These are phyloP conservation scores for Laguncularia racemosa DNA, from an alignment of 345 rosid genomes.

Conservation along the genomic window DNA sequence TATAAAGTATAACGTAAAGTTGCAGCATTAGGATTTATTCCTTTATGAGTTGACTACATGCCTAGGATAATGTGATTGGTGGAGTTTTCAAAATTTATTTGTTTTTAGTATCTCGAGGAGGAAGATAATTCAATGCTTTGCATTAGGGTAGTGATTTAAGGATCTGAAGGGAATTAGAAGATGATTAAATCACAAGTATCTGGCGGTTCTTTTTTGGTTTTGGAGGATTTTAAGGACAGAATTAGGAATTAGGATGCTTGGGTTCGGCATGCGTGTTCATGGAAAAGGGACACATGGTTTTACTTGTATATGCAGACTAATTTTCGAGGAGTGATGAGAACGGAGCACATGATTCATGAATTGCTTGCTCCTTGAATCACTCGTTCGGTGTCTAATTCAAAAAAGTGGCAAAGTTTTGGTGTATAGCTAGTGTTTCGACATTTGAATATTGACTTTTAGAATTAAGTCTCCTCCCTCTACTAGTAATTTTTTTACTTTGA, in stretches of 20 bases:
- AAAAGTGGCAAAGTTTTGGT: too few relatives aligned
- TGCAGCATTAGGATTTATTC: not conserved
- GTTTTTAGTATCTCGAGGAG: slow-evolving; percentile 17
- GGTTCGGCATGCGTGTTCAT: not conserved
- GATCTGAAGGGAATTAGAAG: not conserved
- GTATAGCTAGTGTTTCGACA: too few relatives aligned
- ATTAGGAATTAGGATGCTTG: slow-evolving; percentile 7
- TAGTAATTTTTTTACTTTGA: too few relatives aligned
- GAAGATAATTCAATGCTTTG: slow-evolving; percentile 24
- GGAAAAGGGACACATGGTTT: slow-evolving; percentile 14
- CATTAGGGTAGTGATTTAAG: slow-evolving; percentile 5
- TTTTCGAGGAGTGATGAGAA: slow-evolving; percentile 15
- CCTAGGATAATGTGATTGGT: slow-evolving; percentile 13
- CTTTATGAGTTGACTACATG: slow-evolving; percentile 15
- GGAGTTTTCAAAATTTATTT: not conserved
- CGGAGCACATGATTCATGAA: slow-evolving; percentile 10
- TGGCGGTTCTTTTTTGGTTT: slow-evolving; percentile 10
- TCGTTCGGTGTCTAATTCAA: not conserved
- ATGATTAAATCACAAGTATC: slow-evolving; percentile 8
- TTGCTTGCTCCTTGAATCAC: slow-evolving; percentile 8
- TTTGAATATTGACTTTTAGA: too few relatives aligned
- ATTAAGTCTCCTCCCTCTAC: too few relatives aligned
- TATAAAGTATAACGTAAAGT: too few relatives aligned
- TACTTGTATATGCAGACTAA: slow-evolving; percentile 13
- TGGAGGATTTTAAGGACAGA: slow-evolving; percentile 7